Percentiles rank a stretch among this genome's conserved stretches.
These are phyloP conservation scores for Metschnikowia hibisci DNA, from an alignment of 805 yeast species.

Conservation along the genomic window DNA sequence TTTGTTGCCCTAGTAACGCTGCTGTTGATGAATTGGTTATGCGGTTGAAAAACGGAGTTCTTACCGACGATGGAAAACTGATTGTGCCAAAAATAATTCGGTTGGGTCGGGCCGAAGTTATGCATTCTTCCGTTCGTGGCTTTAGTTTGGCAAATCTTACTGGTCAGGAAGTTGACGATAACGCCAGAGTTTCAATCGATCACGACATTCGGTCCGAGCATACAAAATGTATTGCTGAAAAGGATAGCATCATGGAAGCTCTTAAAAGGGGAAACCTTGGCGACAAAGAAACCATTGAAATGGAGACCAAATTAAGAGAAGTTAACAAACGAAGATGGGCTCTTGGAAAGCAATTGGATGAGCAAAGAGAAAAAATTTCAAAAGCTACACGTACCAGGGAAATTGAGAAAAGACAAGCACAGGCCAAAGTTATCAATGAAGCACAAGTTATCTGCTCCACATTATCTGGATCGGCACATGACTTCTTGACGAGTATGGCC, in stretches of 20 bases:
- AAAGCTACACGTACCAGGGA: conserved; percentile 73
- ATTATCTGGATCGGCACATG: conserved; percentile 91
- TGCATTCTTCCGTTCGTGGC: conserved; percentile 76
- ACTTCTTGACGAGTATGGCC: conserved; percentile 68
- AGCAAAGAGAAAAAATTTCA: conserved; percentile 68
- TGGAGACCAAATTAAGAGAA: conserved; percentile 50
- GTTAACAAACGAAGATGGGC: conserved; percentile 61
- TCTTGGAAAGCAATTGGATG: conserved; percentile 70
- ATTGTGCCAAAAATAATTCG: conserved; percentile 72
- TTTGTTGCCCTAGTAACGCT: conserved; percentile 98
- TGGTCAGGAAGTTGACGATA: conserved; percentile 50
- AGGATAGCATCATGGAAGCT: conserved; percentile 51
- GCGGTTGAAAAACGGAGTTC: conserved; percentile 72
- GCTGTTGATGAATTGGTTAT: conserved; percentile 94
- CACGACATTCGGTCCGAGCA: conserved; percentile 48
- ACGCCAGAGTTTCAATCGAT: conserved; percentile 41
- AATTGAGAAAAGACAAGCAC: conserved; percentile 69
- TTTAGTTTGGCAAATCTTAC: conserved; percentile 83
- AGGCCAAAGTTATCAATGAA: conserved; percentile 62
- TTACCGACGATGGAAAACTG: conserved; percentile 47
- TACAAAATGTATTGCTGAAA: conserved; percentile 49
- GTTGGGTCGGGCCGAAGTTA: conserved; percentile 85
- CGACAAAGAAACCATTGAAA: conserved; percentile 42
- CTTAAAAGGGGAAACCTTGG: conserved; percentile 25
- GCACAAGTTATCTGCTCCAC: conserved; percentile 91